phyloP scores from a whole-genome alignment of 208 protist species.

The Wallacemonas collosoma region DNA sequence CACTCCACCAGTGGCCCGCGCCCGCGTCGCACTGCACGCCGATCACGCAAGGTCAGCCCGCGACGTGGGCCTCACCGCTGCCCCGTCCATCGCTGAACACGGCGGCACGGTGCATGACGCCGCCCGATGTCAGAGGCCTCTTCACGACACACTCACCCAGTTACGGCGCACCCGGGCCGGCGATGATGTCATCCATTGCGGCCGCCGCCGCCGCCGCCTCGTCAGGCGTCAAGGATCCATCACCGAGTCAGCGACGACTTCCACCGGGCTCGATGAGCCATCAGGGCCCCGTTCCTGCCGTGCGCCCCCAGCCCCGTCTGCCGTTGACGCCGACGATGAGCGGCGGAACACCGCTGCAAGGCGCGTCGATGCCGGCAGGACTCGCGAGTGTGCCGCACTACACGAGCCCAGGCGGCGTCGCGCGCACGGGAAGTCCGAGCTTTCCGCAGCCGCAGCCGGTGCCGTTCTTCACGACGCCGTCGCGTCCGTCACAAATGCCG shows the following conservation, averaged over 20 bases:
- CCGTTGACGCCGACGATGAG: background rate
- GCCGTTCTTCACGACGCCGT: conserved; percentile 12
- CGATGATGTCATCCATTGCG: conserved; percentile 8
- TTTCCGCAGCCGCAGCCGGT: background rate
- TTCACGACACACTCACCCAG: background rate
- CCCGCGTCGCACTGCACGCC: background rate
- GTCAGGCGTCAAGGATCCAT: background rate
- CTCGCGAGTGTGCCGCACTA: background rate
- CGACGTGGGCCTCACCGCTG: no score
- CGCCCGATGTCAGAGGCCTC: background rate
- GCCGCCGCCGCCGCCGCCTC: background rate
- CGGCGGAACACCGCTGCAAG: background rate
- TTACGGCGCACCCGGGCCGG: background rate
- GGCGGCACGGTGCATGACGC: background rate
- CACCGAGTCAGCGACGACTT: conserved; percentile 6
- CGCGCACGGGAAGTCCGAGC: background rate
- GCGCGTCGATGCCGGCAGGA: background rate
- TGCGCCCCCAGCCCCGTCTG: background rate
- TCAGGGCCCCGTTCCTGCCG: background rate
- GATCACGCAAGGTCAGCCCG: background rate
- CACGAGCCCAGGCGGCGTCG: background rate
- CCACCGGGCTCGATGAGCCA: background rate
- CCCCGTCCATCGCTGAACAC: no score
- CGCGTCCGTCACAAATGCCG: background rate
- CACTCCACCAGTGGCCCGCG: background rate